Base-by-base conservation (phyloP, 768 basidiomycete genomes). In the Thelephora aurantiotincta region DNA sequence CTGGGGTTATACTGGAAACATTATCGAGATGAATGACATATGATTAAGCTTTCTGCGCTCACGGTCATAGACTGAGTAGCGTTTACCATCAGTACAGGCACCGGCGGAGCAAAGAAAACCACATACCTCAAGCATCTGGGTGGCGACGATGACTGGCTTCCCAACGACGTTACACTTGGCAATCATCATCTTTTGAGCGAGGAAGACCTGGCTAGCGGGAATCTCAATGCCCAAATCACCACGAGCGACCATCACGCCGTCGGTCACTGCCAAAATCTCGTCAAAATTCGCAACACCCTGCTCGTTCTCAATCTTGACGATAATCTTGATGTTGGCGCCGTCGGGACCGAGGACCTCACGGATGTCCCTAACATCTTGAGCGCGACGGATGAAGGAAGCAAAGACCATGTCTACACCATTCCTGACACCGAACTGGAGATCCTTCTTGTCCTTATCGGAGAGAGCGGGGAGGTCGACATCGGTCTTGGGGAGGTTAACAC, bases 141-240 rank as follows among this genome's bases (percentile, higher is more conserved):
- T 99, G 9, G 96, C 96, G 52, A 96, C 93, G 62, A 99, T 98
- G 59, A 89, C 87, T 36, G 96, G 93, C 72, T 99, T 99, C 57
- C 96, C 96, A 47, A 77, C 82, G 59, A 94, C 86, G 73, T 96
- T 97, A 71, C 92, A 96, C 71, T 98, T 98, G 50, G 94, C 80
- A 57, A 98, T 99, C 93, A 99, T 99, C 94, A 98, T 98, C 73
- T 99, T 99, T 65, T 99, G 96, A 6, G 96, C 96, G 58, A 98
- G 72, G 76, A 99, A 99, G 41, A 99, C 96, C 61, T 98, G 96
- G 58, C 84, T 87, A 38, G 96, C 91, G n/a, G 96, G 96, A 57
- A 99, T 99, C 68, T 99, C 96, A 59, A 99, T 99, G 64, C 96
- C 96, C 45, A 99, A 75, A 63, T 99, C 96, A 65, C 96, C 96